Evolutionary conservation across 495 filamentous ascomycete genomes (phyloP), one percentile per base, ranked within the genome.

Genomic region (Talaromyces nanjingensis): DNA sequence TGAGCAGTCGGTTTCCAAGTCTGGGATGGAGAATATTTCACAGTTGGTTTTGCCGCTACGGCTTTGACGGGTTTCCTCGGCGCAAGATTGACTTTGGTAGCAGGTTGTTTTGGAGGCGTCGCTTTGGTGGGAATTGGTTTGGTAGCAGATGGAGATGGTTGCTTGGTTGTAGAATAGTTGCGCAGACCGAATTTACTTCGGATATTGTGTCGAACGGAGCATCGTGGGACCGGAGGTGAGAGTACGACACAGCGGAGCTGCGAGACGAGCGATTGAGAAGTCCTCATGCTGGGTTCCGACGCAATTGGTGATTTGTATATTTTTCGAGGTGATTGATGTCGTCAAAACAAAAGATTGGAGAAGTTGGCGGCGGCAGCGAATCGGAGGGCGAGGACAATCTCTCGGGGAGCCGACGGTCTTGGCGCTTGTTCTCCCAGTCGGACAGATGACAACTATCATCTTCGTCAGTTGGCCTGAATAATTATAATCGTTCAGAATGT

Each of bases 71-170:
- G 29, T 62, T 70, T 73, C 14, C 66, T 47, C 0, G 64, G 18
- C 27, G 65, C 47, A 16, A 57, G 24, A 18, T 72, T 71, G 63
- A 70, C 67, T 59, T 72, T 75, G 8, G 73, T 49, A 6, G 68
- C 27, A 27, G 52, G 20, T n/a, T 24, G 18, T 27, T 22, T 56
- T 5, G 53, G 24, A 12, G 24, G n/a, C 2, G 11, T 1, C 9
- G 24, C 11, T 29, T 29, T 56, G 4, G 53, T 3, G 7, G 12
- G 22, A 7, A n/a, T 24, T 27, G 53, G 27, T 27, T 56, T 56
- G 9, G 33, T 7, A 37, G 16, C n/a, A 49, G 11, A 42, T 16
- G 37, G 18, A 25, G 18, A 53, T 24, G n/a, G n/a, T 53, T 53
- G 8, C 18, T 53, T 53, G 49, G 49, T 52, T 52, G 49, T 29